Conservation (phyloP, 2,329 filamentous ascomycete genomes). For the Diaporthe caulivora region DNA sequence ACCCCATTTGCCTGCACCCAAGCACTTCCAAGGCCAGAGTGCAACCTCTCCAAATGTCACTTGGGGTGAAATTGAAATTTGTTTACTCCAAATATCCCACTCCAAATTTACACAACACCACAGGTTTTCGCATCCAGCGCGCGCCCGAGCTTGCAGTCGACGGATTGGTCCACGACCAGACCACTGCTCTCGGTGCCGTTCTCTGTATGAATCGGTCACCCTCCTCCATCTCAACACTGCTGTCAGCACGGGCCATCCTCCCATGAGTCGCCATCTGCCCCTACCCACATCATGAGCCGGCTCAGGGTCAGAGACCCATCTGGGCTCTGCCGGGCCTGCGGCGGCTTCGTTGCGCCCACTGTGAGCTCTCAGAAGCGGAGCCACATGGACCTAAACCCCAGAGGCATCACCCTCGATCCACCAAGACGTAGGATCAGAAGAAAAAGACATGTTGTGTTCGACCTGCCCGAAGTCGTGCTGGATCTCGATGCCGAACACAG, state of each 20-base stretch:
- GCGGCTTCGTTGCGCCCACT: not conserved
- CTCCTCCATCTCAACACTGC: not conserved
- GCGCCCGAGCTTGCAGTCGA: not conserved
- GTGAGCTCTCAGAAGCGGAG: slow-evolving; percentile 17
- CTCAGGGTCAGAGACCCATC: slow-evolving; percentile 31
- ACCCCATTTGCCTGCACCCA: too few species aligned
- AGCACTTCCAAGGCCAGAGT: not conserved
- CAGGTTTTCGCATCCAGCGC: not conserved
- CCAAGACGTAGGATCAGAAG: not conserved
- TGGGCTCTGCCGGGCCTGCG: slow-evolving; percentile 10
- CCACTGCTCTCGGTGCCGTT: not conserved
- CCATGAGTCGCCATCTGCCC: slow-evolving; percentile 27
- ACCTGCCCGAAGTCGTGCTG: slow-evolving; percentile 58
- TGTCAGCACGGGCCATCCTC: slow-evolving; percentile 28
- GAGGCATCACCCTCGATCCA: not conserved
- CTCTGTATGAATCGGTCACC: not conserved
- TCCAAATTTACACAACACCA: not conserved
- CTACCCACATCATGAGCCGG: slow-evolving; percentile 30
- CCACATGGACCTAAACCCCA: not conserved
- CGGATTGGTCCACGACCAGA: too few species aligned
- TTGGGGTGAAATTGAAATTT: not conserved
- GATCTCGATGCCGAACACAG: slow-evolving; percentile 65
- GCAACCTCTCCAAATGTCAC: slow-evolving; percentile 15
- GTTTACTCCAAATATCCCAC: not conserved
- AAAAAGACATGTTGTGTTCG: slow-evolving; percentile 44